phyloP scores from a whole-genome alignment of 1,284 basidiomycete genomes.

The Ceratobasidium sp. region DNA sequence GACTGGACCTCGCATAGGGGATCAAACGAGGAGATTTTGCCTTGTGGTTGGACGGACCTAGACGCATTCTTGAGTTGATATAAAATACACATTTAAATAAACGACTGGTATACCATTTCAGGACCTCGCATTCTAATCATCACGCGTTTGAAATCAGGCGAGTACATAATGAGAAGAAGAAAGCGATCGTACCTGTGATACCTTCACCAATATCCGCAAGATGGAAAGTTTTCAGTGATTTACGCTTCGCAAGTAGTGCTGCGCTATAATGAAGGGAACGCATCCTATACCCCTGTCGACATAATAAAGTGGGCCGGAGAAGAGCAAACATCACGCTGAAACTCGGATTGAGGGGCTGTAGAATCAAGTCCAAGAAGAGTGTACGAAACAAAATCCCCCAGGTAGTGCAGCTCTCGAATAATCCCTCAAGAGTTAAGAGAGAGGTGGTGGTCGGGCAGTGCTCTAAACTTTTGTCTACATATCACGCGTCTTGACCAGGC shows the following conservation, averaged over 20 bases:
- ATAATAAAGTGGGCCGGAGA: conserved; percentile 10
- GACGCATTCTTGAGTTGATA: background rate
- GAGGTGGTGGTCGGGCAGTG: conserved; percentile 12
- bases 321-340: conserved; percentile 14
- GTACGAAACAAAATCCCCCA: background rate
- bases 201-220: conserved; percentile 96
- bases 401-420: background rate
- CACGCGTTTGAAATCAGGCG: conserved; percentile 54
- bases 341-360: background rate
- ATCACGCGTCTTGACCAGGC: conserved; percentile 37
- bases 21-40: conserved; percentile 79
- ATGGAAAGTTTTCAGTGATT: conserved; percentile 63
- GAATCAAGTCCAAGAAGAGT: background rate
- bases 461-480: conserved; percentile 6
- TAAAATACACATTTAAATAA: conserved; percentile 42
- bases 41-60: conserved; percentile 67
- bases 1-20: conserved; percentile 92
- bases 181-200: conserved; percentile 52
- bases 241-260: conserved; percentile 36
- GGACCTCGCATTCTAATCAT: conserved; percentile 82
- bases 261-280: conserved; percentile 37
- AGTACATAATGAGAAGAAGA: background rate
- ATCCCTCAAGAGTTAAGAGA: background rate
- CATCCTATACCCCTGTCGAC: conserved; percentile 7
- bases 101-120: conserved; percentile 69